Evolutionary conservation across 2,329 filamentous ascomycete genomes (phyloP).

Genomic region (Colletotrichum sp.): DNA sequence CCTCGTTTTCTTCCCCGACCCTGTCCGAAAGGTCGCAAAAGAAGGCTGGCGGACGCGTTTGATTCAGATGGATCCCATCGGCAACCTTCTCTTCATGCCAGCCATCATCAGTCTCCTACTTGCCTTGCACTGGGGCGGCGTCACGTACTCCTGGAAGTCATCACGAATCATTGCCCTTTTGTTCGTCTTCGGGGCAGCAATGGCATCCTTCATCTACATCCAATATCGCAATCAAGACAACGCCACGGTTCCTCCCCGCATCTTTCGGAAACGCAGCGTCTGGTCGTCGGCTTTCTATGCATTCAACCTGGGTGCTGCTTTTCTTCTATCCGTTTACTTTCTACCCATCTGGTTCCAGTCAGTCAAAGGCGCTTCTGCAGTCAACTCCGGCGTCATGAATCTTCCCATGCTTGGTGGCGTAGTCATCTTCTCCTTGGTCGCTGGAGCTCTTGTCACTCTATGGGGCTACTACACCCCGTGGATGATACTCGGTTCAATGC

Average conservation of each 20-base stretch:
- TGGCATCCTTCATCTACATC: constrained; percentile 39
- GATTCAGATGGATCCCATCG: constrained; percentile 25
- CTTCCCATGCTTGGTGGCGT: constrained; percentile 44
- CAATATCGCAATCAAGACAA: constrained; percentile 43
- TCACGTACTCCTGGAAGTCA: constrained; percentile 54
- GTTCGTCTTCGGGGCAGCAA: constrained; percentile 45
- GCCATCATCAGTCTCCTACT: constrained; percentile 51
- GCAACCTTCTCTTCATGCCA: constrained; percentile 35
- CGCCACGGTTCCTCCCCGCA: constrained; percentile 48
- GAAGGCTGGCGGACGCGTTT: constrained; percentile 10
- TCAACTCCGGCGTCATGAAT: constrained; percentile 44
- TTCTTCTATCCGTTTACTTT: constrained; percentile 38
- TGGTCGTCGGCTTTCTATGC: constrained; percentile 36
- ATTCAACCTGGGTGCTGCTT: constrained; percentile 42
- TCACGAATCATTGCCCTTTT: constrained; percentile 57
- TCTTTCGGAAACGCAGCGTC: constrained; percentile 45
- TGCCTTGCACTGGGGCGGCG: constrained; percentile 56
- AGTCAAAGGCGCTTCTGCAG: constrained; percentile 43
- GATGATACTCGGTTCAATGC: constrained; percentile 40
- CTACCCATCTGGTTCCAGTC: constrained; percentile 53
- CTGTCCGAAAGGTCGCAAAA: not conserved
- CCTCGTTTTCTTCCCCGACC: constrained; percentile 27
- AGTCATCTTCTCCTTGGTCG: constrained; percentile 36
- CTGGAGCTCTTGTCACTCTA: constrained; percentile 38
- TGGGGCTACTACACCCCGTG: constrained; percentile 51